A percentile compares a stretch with the other conserved stretches of the same genome.
Conservation (phyloP, 495 filamentous ascomycete genomes). For the Trichoderma asperelloides region DNA sequence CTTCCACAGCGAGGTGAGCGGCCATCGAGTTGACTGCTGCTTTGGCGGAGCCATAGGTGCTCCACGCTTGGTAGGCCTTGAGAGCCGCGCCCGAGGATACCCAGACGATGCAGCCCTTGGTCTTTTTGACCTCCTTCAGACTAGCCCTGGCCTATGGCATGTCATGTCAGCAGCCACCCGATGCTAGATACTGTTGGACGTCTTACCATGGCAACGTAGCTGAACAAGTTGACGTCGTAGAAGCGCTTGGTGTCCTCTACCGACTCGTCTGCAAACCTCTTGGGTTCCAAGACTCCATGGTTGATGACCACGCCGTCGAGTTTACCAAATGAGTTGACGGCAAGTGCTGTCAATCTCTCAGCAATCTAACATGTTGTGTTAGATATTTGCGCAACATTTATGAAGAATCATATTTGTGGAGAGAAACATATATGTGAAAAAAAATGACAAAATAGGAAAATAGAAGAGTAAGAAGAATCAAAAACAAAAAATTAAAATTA, state of each 20-base stretch:
- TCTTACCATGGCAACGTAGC: constrained; percentile 66
- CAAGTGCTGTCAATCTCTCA: constrained; percentile 50
- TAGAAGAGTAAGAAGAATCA: not conserved
- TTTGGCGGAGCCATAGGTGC: constrained; percentile 73
- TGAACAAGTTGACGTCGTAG: constrained; percentile 81
- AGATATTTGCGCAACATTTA: too few species aligned
- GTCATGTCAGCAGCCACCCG: constrained; percentile 13
- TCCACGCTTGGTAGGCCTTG: constrained; percentile 64
- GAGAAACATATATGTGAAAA: not conserved
- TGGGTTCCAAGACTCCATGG: constrained; percentile 71
- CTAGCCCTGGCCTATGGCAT: constrained; percentile 56
- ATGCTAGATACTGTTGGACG: not conserved
- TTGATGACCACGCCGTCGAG: constrained; percentile 83
- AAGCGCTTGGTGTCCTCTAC: constrained; percentile 63
- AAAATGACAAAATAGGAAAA: not conserved
- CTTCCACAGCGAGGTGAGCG: constrained; percentile 64
- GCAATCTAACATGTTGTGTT: constrained; percentile 36
- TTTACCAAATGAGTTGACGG: constrained; percentile 54
- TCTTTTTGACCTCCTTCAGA: constrained; percentile 59
- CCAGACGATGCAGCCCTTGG: constrained; percentile 62
- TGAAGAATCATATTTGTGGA: too few species aligned
- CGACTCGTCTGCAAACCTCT: constrained; percentile 53
- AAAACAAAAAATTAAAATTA: not conserved
- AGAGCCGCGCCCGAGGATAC: constrained; percentile 68
- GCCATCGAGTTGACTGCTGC: constrained; percentile 81